phyloP scores from a whole-genome alignment of 2,329 filamentous ascomycete genomes.

The Verticillium tricorpus region DNA sequence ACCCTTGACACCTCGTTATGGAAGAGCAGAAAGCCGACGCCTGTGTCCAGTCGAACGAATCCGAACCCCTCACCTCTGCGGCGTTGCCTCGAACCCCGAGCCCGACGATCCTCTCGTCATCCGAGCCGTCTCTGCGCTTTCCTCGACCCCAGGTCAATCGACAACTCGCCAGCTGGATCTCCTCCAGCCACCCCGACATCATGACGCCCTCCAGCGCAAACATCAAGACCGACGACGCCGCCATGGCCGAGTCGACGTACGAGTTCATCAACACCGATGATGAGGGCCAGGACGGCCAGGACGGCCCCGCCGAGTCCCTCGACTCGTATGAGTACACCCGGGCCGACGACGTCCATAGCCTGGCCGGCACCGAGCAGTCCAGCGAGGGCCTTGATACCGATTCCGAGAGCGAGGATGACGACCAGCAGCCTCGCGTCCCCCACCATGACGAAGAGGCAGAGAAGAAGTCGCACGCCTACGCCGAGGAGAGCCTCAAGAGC shows the following conservation, averaged over 20 bases:
- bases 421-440: slow-evolving; percentile 16
- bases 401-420: slow-evolving; percentile 5
- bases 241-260: slow-evolving; percentile 51
- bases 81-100: not conserved
- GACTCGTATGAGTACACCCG: slow-evolving; percentile 44
- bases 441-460: slow-evolving; percentile 22
- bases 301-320: slow-evolving; percentile 43
- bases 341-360: slow-evolving; percentile 48
- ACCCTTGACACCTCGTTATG: slow-evolving; percentile 42
- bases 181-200: slow-evolving; percentile 52
- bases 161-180: slow-evolving; percentile 55
- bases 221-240: slow-evolving; percentile 39
- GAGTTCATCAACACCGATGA: slow-evolving; percentile 52
- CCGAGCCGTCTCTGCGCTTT: slow-evolving; percentile 50
- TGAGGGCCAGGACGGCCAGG: slow-evolving; percentile 44
- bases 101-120: slow-evolving; percentile 25
- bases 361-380: slow-evolving; percentile 44
- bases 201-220: slow-evolving; percentile 38
- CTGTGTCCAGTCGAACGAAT: slow-evolving; percentile 4
- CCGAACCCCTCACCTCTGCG: slow-evolving; percentile 18
- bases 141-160: slow-evolving; percentile 51
- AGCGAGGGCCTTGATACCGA: slow-evolving; percentile 30
- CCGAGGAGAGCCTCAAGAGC: slow-evolving; percentile 41
- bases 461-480: slow-evolving; percentile 30
- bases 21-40: slow-evolving; percentile 35